Evolutionary conservation across 228 moss, liverwort and hornwort species (phyloP).

Genomic region (Sphagnum magellanicum): DNA sequence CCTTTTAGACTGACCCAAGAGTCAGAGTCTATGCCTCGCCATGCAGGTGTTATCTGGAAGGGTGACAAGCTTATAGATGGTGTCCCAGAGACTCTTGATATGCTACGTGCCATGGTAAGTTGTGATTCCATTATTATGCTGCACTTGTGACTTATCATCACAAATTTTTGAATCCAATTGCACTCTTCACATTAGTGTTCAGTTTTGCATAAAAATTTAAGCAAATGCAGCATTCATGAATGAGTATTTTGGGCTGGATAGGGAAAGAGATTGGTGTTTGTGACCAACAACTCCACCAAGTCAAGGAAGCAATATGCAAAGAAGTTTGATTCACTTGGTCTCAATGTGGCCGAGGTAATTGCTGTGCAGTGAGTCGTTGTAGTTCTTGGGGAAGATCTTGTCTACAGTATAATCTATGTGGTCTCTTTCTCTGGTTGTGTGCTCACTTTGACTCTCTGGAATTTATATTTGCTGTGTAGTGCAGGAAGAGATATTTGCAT

Average conservation of each 20-base stretch:
- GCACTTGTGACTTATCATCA: background rate
- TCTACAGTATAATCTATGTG: background rate
- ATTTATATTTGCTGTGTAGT: conserved; percentile 1
- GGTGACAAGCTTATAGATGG: conserved; percentile 38
- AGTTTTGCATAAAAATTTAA: background rate
- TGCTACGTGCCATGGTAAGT: conserved; percentile 27
- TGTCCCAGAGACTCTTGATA: conserved; percentile 33
- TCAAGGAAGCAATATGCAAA: conserved; percentile 93
- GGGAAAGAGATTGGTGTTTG: conserved; percentile 93
- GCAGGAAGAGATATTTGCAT: conserved; percentile 97
- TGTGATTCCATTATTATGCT: background rate
- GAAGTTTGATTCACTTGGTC: conserved; percentile 77
- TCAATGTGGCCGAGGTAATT: conserved; percentile 69
- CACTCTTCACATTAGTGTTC: background rate
- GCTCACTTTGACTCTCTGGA: too few species aligned
- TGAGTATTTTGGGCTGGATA: conserved; percentile 15
- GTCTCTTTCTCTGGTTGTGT: too few species aligned
- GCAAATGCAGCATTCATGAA: background rate
- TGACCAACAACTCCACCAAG: conserved; percentile 98
- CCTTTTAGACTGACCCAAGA: background rate
- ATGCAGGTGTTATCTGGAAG: conserved; percentile 49
- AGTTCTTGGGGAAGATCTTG: background rate
- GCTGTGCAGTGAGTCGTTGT: background rate
- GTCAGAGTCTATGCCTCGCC: background rate
- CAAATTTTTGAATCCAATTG: background rate